phyloP scores from a whole-genome alignment of 306 rosid species.

The Cucurbita pepo region DNA sequence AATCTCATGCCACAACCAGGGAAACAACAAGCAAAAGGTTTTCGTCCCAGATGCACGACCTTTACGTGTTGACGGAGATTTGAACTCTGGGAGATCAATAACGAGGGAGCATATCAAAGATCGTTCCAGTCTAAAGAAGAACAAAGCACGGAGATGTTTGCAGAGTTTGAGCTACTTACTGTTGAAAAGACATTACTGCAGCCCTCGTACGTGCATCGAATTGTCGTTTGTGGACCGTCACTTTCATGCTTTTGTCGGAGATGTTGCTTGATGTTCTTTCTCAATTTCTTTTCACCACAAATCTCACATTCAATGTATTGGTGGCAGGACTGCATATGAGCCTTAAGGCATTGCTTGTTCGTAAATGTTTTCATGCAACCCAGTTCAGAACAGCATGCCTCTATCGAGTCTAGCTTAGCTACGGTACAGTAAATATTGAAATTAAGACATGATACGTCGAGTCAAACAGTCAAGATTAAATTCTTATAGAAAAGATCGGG shows the following conservation, averaged over 20 bases:
- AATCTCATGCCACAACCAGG: constrained; percentile 77
- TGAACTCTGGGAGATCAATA: constrained; percentile 32
- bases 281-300: constrained; percentile 52
- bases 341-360: constrained; percentile 44
- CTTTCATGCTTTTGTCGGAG: constrained; percentile 31
- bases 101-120: neutral
- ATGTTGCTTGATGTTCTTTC: constrained; percentile 66
- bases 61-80: constrained; percentile 59
- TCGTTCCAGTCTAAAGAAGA: neutral
- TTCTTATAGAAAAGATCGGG: neutral
- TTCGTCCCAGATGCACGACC: constrained; percentile 50
- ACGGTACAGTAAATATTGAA: constrained; percentile 4
- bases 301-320: constrained; percentile 39
- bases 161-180: constrained; percentile 19
- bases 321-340: constrained; percentile 57
- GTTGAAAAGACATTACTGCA: constrained; percentile 44
- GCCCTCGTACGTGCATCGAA: constrained; percentile 37
- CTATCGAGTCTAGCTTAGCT: constrained; percentile 59
- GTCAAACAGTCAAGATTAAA: neutral
- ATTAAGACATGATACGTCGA: neutral
- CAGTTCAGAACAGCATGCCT: constrained; percentile 49
- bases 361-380: constrained; percentile 57
- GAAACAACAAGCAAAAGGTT: constrained; percentile 54
- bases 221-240: constrained; percentile 4
- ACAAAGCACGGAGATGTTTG: neutral